These are phyloP conservation scores for Rhizopus sp. DNA, from an alignment of 371 early-diverging fungal species.

Conservation along the genomic window DNA sequence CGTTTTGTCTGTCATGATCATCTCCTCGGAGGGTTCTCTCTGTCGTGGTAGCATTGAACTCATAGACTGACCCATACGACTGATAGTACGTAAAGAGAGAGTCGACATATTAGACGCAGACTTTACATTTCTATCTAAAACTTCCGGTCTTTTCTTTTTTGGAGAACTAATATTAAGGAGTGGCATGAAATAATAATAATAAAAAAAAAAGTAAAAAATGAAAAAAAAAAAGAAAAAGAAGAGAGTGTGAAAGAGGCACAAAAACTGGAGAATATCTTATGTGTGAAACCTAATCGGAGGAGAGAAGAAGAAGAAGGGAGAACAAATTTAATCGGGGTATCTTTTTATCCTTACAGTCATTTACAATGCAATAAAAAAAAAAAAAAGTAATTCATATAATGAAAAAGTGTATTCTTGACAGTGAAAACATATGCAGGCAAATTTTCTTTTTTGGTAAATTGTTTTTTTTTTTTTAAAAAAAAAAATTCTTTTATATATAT, in stretches of 20 bases:
- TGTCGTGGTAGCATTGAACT: conserved; percentile 11
- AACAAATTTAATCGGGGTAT: too few relatives aligned
- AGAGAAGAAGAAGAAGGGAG: too few relatives aligned
- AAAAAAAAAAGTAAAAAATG: conserved; percentile 5
- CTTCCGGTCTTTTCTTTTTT: conserved; percentile 84
- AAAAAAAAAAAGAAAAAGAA: conserved; percentile 5
- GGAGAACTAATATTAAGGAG: conserved; percentile 10
- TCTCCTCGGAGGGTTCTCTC: conserved; percentile 1
- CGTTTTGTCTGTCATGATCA: neutral
- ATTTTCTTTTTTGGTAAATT: too few relatives aligned
- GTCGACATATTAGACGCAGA: neutral
- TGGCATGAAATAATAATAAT: conserved; percentile 11
- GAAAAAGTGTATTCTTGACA: too few relatives aligned
- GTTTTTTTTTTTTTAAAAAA: too few relatives aligned
- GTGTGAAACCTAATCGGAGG: too few relatives aligned
- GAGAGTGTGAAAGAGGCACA: neutral
- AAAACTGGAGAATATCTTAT: too few relatives aligned
- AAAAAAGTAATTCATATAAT: too few relatives aligned
- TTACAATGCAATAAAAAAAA: too few relatives aligned
- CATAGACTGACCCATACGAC: conserved; percentile 23
- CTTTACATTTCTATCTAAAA: conserved; percentile 69
- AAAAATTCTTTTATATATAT: too few relatives aligned
- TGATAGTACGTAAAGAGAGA: conserved; percentile 14
- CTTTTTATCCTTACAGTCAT: too few relatives aligned
- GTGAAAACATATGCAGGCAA: too few relatives aligned